Evolutionary conservation across 768 basidiomycete species (phyloP).

Genomic region (Rhodotorula taiwanensis): DNA sequence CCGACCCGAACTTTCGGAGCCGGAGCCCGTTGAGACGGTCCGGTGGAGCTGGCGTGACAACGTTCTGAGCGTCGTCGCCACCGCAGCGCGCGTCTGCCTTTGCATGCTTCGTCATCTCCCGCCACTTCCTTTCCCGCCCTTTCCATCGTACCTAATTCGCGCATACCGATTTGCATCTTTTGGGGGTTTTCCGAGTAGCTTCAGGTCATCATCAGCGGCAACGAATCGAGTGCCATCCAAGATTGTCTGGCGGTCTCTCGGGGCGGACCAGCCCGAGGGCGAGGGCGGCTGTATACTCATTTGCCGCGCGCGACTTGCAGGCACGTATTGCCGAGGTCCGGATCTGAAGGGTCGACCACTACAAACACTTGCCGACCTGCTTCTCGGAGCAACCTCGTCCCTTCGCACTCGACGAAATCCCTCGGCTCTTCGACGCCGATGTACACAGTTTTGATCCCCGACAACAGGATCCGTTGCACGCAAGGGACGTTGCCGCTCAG

Average conservation of each 20-base stretch:
- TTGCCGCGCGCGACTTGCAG: conserved; percentile 61
- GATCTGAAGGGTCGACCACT: conserved; percentile 48
- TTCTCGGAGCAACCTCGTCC: conserved; percentile 62
- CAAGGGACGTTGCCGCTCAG: conserved; percentile 82
- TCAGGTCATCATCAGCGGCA: no score
- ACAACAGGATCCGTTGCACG: conserved; percentile 69
- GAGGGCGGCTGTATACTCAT: background rate
- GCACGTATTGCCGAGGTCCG: conserved; percentile 69
- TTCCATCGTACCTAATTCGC: no score
- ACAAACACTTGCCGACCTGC: conserved; percentile 71
- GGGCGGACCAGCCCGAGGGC: no score
- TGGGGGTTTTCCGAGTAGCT: no score
- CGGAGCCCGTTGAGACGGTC: background rate
- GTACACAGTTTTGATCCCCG: conserved; percentile 64
- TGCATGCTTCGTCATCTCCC: no score
- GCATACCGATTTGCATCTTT: no score
- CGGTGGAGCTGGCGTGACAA: no score
- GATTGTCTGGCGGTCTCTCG: no score
- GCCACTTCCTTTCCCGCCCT: no score
- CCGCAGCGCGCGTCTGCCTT: no score
- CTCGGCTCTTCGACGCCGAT: conserved; percentile 85
- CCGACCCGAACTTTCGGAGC: background rate
- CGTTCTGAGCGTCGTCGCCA: no score
- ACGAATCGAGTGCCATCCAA: no score
- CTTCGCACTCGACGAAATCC: conserved; percentile 91